Evolutionary conservation across 352 stramenopile genomes (phyloP).

Genomic region (Peronosclerospora sorghi): DNA sequence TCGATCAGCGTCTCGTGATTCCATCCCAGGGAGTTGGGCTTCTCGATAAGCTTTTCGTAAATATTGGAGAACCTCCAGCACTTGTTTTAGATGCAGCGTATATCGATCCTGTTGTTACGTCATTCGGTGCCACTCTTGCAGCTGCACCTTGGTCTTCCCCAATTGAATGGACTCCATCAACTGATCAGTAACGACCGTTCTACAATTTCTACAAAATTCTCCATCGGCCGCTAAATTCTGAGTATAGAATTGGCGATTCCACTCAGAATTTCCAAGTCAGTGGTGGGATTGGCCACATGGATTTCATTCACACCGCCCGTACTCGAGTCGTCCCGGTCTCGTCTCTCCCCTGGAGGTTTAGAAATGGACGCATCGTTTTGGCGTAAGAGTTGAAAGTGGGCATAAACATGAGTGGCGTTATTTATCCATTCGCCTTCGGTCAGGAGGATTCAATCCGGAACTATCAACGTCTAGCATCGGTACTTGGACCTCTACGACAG

Average conservation of each 20-base stretch:
- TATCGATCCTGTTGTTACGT: constrained; percentile 54
- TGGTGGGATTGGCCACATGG: constrained; percentile 27
- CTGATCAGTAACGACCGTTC: constrained; percentile 55
- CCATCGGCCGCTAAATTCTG: constrained; percentile 33
- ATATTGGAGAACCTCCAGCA: constrained; percentile 34
- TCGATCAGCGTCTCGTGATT: constrained; percentile 51
- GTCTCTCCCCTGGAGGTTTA: constrained; percentile 12
- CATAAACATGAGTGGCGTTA: too few relatives aligned
- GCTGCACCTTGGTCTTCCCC: constrained; percentile 55
- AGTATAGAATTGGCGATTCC: constrained; percentile 78
- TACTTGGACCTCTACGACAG: too few relatives aligned
- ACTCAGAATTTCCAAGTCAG: constrained; percentile 72
- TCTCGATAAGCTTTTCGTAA: constrained; percentile 45
- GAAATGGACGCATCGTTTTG: constrained; percentile 36
- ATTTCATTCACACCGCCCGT: constrained; percentile 8
- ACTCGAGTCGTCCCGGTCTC: constrained; percentile 8
- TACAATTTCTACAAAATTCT: constrained; percentile 50
- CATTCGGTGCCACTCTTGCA: constrained; percentile 38
- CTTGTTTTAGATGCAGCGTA: constrained; percentile 50
- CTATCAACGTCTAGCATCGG: too few relatives aligned
- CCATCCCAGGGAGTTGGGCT: constrained; percentile 29
- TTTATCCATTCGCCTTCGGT: too few relatives aligned
- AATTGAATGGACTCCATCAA: constrained; percentile 73
- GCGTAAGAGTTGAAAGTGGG: constrained; percentile 58
- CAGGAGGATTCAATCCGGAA: too few relatives aligned